A percentile compares a stretch with the other conserved stretches of the same genome.
phyloP scores from a whole-genome alignment of 345 rosid species.

The Brassica juncea region DNA sequence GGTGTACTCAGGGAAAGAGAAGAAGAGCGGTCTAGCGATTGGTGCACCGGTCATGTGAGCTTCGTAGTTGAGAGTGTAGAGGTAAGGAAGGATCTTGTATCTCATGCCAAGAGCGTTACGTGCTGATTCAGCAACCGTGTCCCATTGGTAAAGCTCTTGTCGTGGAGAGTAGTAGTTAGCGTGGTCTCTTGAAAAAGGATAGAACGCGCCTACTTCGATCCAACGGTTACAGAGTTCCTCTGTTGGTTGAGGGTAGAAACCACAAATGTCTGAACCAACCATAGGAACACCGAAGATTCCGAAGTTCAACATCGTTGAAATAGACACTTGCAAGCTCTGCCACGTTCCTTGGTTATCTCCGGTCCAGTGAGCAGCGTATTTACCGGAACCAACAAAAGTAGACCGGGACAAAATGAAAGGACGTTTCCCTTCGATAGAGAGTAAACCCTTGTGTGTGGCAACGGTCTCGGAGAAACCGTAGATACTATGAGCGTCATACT shows the following conservation, averaged over 20 bases:
- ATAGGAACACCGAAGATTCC: slow-evolving; percentile 92
- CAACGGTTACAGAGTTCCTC: slow-evolving; percentile 97
- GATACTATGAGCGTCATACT: slow-evolving; percentile 90
- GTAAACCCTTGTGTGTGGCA: slow-evolving; percentile 87
- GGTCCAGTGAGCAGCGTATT: slow-evolving; percentile 94
- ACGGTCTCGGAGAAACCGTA: slow-evolving; percentile 87
- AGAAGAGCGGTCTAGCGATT: slow-evolving; percentile 91
- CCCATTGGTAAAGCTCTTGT: slow-evolving; percentile 96
- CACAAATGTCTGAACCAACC: slow-evolving; percentile 97
- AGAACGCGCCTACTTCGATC: slow-evolving; percentile 94
- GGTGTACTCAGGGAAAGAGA: slow-evolving; percentile 69
- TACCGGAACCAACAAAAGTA: slow-evolving; percentile 86
- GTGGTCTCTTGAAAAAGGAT: slow-evolving; percentile 94
- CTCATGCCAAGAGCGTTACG: slow-evolving; percentile 93
- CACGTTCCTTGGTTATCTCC: slow-evolving; percentile 94
- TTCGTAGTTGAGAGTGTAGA: slow-evolving; percentile 81
- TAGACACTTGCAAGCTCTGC: slow-evolving; percentile 84
- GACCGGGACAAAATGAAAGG: slow-evolving; percentile 88
- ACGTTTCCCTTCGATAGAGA: slow-evolving; percentile 72
- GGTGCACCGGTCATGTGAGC: slow-evolving; percentile 80
- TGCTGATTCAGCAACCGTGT: slow-evolving; percentile 72
- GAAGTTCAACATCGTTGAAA: slow-evolving; percentile 82
- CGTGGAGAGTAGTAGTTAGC: slow-evolving; percentile 90
- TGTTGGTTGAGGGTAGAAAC: slow-evolving; percentile 84
- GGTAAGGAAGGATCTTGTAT: slow-evolving; percentile 77